Percentiles rank a stretch among this genome's conserved stretches.
phyloP scores from a whole-genome alignment of 192 early-diverging fungal species.

The Coemansia sp. region DNA sequence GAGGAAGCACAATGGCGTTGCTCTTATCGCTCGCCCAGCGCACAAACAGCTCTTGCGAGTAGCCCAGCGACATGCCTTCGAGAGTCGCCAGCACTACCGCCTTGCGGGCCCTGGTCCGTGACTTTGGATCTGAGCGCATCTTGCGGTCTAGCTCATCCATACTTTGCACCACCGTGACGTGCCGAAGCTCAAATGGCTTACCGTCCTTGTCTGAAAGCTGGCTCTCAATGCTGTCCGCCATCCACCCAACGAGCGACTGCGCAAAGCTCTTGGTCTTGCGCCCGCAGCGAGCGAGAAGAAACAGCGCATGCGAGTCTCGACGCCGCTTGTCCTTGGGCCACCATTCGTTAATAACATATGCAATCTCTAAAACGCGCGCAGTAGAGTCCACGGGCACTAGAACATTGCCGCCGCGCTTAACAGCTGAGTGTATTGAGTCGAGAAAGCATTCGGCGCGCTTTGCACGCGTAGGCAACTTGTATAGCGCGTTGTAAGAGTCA shows the following conservation, averaged over 20 bases:
- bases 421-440: slow-evolving; percentile 54
- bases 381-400: slow-evolving; percentile 89
- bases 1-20: slow-evolving; percentile 77
- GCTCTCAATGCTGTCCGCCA: slow-evolving; percentile 77
- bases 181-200: slow-evolving; percentile 90
- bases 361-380: slow-evolving; percentile 87
- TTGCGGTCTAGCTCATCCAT: slow-evolving; percentile 50
- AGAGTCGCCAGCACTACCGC: slow-evolving; percentile 83
- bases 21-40: slow-evolving; percentile 59
- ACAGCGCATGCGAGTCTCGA: slow-evolving; percentile 65
- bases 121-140: slow-evolving; percentile 18
- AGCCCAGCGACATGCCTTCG: slow-evolving; percentile 79
- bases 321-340: slow-evolving; percentile 62
- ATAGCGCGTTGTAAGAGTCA: slow-evolving; percentile 77
- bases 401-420: slow-evolving; percentile 72
- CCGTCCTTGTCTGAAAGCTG: slow-evolving; percentile 71
- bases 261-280: slow-evolving; percentile 80
- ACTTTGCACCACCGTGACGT: slow-evolving; percentile 65
- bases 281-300: slow-evolving; percentile 75
- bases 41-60: slow-evolving; percentile 75
- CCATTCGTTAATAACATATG: slow-evolving; percentile 83
- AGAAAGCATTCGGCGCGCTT: slow-evolving; percentile 76
- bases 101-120: slow-evolving; percentile 66
- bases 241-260: slow-evolving; percentile 93
- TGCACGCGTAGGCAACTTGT: slow-evolving; percentile 66